phyloP scores from a whole-genome alignment of 345 rosid genomes.

The Hibiscus trionum region DNA sequence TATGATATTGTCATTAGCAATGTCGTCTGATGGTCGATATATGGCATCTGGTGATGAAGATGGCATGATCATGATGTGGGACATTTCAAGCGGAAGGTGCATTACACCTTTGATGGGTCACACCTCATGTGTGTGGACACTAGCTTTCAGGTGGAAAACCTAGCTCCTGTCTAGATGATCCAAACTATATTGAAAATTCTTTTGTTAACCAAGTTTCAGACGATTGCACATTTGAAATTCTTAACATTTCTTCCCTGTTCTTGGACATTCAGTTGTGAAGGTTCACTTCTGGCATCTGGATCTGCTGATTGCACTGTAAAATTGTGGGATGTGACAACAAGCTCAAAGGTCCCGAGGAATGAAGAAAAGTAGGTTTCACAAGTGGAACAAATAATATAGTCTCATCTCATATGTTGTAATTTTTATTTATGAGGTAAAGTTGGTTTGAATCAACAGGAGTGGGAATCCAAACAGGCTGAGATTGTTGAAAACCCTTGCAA shows the following conservation, averaged over 20 bases:
- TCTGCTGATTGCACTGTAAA: constrained; percentile 93
- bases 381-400: neutral
- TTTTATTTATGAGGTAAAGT: neutral
- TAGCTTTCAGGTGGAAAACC: constrained; percentile 62
- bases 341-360: constrained; percentile 48
- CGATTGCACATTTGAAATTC: neutral
- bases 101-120: constrained; percentile 92
- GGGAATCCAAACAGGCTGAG: constrained; percentile 70
- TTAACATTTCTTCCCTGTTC: constrained; percentile 10
- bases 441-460: constrained; percentile 32
- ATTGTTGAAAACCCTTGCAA: constrained; percentile 71
- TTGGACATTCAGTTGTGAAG: constrained; percentile 58
- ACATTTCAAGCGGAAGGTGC: constrained; percentile 84
- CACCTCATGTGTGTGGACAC: constrained; percentile 83
- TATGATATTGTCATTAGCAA: constrained; percentile 75
- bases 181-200: neutral
- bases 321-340: constrained; percentile 81
- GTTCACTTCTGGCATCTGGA: constrained; percentile 95
- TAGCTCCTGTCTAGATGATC: neutral
- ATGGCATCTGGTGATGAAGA: constrained; percentile 98
- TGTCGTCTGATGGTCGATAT: constrained; percentile 92
- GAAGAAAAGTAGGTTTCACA: constrained; percentile 59
- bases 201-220: neutral
- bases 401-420: neutral
- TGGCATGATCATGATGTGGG: constrained; percentile 99